These are phyloP conservation scores for Oryza meridionalis DNA, from an alignment of 176 grass and related monocot genomes.

Conservation along the genomic window DNA sequence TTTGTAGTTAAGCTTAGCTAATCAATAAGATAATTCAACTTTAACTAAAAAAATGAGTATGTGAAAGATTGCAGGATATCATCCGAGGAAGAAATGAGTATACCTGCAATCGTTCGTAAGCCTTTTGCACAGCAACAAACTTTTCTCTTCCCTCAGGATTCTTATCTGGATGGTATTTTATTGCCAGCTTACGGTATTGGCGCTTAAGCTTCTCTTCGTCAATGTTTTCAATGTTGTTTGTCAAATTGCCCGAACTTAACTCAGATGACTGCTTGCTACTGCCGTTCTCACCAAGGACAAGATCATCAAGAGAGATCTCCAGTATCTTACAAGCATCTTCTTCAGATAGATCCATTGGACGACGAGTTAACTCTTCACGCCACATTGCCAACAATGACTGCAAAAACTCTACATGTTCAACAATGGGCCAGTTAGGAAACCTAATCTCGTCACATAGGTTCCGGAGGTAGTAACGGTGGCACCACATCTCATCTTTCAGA, in stretches of 20 bases:
- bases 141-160: slow-evolving; percentile 99
- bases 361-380: slow-evolving; percentile 99
- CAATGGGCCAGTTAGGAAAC: slow-evolving; percentile 98
- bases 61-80: slow-evolving; percentile 17
- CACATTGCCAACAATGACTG: slow-evolving; percentile 95
- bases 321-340: slow-evolving; percentile 97
- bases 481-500: slow-evolving; percentile 99
- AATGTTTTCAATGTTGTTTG: slow-evolving; percentile 77
- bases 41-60: slow-evolving; percentile 13
- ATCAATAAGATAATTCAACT: background rate
- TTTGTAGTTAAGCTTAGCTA: background rate
- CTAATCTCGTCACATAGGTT: slow-evolving; percentile 99
- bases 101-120: slow-evolving; percentile 98
- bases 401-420: slow-evolving; percentile 98
- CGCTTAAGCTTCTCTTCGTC: slow-evolving; percentile 99
- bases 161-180: slow-evolving; percentile 99
- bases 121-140: slow-evolving; percentile 99
- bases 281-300: slow-evolving; percentile 71
- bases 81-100: slow-evolving; percentile 37
- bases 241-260: slow-evolving; percentile 37
- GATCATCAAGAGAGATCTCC: slow-evolving; percentile 95
- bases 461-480: slow-evolving; percentile 93
- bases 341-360: slow-evolving; percentile 97
- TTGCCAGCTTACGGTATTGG: slow-evolving; percentile 95
- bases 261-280: slow-evolving; percentile 52